A percentile compares a stretch with the other conserved stretches of the same genome.
Conservation (phyloP, 164 flowering plant genomes). For the Kingdonia uniflora region DNA sequence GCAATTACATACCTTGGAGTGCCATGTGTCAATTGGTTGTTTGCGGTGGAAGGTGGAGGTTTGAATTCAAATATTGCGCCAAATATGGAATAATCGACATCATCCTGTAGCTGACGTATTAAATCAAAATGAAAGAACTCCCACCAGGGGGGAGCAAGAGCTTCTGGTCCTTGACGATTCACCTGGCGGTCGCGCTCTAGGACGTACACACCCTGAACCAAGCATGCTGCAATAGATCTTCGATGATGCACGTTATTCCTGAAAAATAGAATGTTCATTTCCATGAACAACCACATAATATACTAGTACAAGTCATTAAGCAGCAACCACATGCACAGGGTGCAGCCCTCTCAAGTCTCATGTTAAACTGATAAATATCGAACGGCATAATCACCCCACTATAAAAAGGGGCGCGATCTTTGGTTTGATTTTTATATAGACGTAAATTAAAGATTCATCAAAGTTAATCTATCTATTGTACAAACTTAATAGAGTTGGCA, state of each 20-base stretch:
- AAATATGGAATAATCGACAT: slow-evolving; percentile 55
- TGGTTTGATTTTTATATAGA: no score
- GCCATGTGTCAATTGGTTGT: slow-evolving; percentile 7
- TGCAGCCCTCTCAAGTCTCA: no score
- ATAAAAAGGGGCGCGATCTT: no score
- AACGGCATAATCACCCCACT: no score
- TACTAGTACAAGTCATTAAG: neutral
- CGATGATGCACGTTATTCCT: slow-evolving; percentile 60
- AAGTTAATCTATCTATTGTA: slow-evolving; percentile 1
- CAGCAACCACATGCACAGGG: no score
- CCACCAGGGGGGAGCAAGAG: slow-evolving; percentile 97
- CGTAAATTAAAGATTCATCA: no score
- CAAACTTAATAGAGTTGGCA: no score
- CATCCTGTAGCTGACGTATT: slow-evolving; percentile 42
- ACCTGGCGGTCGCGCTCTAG: slow-evolving; percentile 74
- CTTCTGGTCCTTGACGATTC: slow-evolving; percentile 41
- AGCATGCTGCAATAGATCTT: slow-evolving; percentile 69
- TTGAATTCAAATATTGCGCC: slow-evolving; percentile 64
- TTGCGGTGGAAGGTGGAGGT: slow-evolving; percentile 13
- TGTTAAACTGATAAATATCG: no score
- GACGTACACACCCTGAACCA: slow-evolving; percentile 77
- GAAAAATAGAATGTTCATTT: slow-evolving; percentile 9
- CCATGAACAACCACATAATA: neutral
- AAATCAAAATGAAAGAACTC: slow-evolving; percentile 52
- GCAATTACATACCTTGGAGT: slow-evolving; percentile 60